Conservation (phyloP, 768 basidiomycete genomes). For the Harrya chromipes region DNA sequence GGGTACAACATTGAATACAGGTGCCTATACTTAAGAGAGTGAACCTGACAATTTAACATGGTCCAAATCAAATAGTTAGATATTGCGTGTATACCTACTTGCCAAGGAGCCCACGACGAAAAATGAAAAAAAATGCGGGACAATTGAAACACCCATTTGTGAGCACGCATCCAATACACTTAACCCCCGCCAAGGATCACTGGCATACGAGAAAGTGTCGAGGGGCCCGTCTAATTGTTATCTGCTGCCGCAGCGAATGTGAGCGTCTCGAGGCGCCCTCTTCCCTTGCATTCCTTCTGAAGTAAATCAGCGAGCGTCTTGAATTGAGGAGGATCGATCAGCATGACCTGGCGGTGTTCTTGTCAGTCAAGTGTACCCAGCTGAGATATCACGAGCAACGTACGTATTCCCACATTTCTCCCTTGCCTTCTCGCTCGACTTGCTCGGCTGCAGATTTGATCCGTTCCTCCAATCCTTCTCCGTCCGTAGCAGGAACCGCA, state of each 20-base stretch:
- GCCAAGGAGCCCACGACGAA: too few species aligned
- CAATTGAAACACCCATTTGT: too few species aligned
- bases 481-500: conserved; percentile 64
- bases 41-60: not conserved
- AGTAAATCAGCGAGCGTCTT: conserved; percentile 84
- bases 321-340: conserved; percentile 94
- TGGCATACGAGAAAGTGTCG: too few species aligned
- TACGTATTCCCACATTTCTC: conserved; percentile 85
- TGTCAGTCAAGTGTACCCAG: conserved; percentile 9
- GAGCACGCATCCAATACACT: too few species aligned
- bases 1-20: not conserved
- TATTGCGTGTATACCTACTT: too few species aligned
- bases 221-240: conserved; percentile 9
- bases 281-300: conserved; percentile 88
- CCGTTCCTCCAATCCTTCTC: conserved; percentile 64
- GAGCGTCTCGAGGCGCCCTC: conserved; percentile 82
- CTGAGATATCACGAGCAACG: conserved; percentile 29
- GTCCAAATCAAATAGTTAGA: not conserved
- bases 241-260: conserved; percentile 62
- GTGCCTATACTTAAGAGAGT: not conserved
- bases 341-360: conserved; percentile 58
- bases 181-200: too few species aligned
- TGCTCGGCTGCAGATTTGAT: conserved; percentile 73
- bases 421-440: conserved; percentile 79
- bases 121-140: too few species aligned